A percentile compares a stretch with the other conserved stretches of the same genome.
Evolutionary conservation across 1,284 basidiomycete species (phyloP).

Genomic region (Wolfiporia cocos): DNA sequence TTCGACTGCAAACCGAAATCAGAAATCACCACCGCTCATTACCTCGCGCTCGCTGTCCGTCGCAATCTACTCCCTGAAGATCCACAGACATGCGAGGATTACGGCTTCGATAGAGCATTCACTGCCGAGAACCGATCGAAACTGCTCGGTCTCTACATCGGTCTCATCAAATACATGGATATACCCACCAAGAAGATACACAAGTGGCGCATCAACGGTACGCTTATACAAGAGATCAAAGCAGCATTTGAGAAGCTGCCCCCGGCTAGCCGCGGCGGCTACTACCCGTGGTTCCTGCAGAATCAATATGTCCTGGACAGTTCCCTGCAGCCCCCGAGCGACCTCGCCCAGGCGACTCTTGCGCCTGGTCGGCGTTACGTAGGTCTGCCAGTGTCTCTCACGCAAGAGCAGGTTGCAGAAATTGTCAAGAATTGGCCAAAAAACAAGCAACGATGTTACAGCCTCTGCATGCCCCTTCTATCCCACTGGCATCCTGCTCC

Average conservation of each 20-base stretch:
- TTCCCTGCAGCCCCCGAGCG: not conserved
- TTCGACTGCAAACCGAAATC: conserved; percentile 27
- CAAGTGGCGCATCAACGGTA: conserved; percentile 26
- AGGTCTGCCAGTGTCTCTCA: conserved; percentile 7
- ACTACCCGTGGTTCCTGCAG: conserved; percentile 27
- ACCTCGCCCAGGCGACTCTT: not conserved
- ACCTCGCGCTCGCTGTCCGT: conserved; percentile 22
- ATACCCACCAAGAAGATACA: conserved; percentile 25
- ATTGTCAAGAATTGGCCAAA: conserved; percentile 7
- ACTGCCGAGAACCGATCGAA: conserved; percentile 10
- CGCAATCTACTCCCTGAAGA: conserved; percentile 24
- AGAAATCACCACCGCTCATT: conserved; percentile 28
- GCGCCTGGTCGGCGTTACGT: conserved; percentile 1
- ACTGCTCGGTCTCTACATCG: conserved; percentile 29
- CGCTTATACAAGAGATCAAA: conserved; percentile 29
- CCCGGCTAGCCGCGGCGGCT: conserved; percentile 15
- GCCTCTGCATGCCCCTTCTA: conserved; percentile 10
- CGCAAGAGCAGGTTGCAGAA: conserved; percentile 4
- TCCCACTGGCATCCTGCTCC: conserved; percentile 15
- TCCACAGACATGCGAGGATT: conserved; percentile 28
- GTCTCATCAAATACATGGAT: conserved; percentile 16
- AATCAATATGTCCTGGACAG: conserved; percentile 27
- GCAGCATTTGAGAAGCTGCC: conserved; percentile 21
- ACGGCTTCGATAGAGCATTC: conserved; percentile 26
- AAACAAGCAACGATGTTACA: conserved; percentile 9